phyloP scores from a whole-genome alignment of 495 filamentous ascomycete genomes.

The Evernia prunastri region DNA sequence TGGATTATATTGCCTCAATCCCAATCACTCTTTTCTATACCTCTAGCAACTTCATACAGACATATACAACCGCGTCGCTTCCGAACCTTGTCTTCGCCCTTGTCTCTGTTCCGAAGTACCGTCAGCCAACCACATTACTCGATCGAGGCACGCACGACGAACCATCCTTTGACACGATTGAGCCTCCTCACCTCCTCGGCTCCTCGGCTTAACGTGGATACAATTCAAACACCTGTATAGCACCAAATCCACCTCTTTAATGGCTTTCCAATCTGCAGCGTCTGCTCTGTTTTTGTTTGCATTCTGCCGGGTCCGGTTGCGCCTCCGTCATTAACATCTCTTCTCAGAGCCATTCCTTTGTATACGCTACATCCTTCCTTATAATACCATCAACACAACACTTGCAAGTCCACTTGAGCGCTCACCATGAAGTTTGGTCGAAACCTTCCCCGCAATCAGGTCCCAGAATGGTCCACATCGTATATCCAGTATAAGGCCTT shows the following conservation, averaged over 20 bases:
- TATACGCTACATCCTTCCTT: neutral
- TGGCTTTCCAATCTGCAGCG: conserved; percentile 6
- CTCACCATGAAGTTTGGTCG: conserved; percentile 73
- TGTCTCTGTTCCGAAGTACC: neutral
- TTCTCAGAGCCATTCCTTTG: neutral
- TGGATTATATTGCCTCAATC: neutral
- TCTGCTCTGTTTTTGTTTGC: conserved; percentile 12
- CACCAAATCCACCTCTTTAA: neutral
- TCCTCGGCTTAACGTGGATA: neutral
- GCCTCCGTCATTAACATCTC: conserved; percentile 7
- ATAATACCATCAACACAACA: neutral
- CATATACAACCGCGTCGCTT: neutral
- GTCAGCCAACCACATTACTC: conserved; percentile 13
- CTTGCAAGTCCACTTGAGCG: neutral
- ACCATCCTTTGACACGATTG: conserved; percentile 5
- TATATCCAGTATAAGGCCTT: conserved; percentile 97
- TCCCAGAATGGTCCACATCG: conserved; percentile 86
- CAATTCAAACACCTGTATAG: neutral
- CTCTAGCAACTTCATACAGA: neutral
- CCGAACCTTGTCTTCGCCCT: neutral
- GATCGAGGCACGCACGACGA: conserved; percentile 13
- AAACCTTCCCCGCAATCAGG: conserved; percentile 84
- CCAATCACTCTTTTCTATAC: neutral
- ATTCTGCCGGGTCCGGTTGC: conserved; percentile 16
- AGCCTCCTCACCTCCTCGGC: neutral